A percentile compares a stretch with the other conserved stretches of the same genome.
phyloP scores from a whole-genome alignment of 352 stramenopile genomes.

The Globisporangium solare region DNA sequence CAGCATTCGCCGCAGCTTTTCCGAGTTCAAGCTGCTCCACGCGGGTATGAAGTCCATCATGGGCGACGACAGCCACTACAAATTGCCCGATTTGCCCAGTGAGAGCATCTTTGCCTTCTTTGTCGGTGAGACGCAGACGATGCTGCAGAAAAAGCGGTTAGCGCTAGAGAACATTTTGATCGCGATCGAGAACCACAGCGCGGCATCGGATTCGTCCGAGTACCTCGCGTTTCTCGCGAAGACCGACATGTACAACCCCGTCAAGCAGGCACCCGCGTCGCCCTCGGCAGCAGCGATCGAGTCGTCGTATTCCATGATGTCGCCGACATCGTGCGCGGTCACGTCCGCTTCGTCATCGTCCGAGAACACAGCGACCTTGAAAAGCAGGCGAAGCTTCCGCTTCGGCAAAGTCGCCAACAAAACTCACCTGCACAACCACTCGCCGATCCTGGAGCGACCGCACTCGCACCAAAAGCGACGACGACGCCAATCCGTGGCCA shows the following conservation, averaged over 20 bases:
- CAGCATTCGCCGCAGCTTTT: conserved; percentile 59
- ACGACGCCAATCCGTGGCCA: not conserved
- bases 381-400: not conserved
- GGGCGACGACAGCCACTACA: conserved; percentile 9
- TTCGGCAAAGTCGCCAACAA: not conserved
- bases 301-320: not conserved
- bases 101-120: conserved; percentile 66
- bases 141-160: conserved; percentile 62
- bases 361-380: not conserved
- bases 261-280: conserved; percentile 24
- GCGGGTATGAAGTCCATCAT: conserved; percentile 41
- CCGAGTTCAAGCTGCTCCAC: conserved; percentile 71
- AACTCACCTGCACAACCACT: not conserved
- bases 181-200: conserved; percentile 52
- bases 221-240: conserved; percentile 69
- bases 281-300: conserved; percentile 14
- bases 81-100: conserved; percentile 40
- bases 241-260: conserved; percentile 49
- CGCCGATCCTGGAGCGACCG: not conserved
- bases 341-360: not conserved
- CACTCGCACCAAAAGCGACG: not conserved
- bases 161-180: conserved; percentile 55
- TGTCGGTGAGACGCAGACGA: conserved; percentile 57
- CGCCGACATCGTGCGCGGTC: not conserved
- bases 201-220: conserved; percentile 45